phyloP scores from a whole-genome alignment of 495 filamentous ascomycete species.

The Tuber borchii region DNA sequence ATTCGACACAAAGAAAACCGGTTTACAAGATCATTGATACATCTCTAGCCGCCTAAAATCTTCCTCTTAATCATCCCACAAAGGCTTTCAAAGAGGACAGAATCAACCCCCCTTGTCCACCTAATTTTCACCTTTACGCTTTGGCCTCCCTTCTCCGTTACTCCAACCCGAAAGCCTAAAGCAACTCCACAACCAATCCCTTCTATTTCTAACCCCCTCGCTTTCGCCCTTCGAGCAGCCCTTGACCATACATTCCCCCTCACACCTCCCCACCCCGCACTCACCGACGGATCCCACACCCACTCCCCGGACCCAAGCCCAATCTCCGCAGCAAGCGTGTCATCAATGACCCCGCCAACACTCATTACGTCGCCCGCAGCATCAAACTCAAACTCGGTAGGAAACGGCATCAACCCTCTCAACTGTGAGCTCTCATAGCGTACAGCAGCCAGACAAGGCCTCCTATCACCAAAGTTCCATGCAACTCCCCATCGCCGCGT shows the following conservation, averaged over 20 bases:
- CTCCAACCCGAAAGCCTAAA: conserved; percentile 47
- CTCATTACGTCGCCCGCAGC: conserved; percentile 41
- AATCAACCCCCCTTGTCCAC: conserved; percentile 72
- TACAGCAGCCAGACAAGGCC: conserved; percentile 57
- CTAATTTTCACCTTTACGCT: conserved; percentile 45
- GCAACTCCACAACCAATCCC: conserved; percentile 42
- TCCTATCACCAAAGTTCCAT: conserved; percentile 70
- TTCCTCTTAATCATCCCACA: conserved; percentile 63
- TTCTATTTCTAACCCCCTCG: conserved; percentile 31
- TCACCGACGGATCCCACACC: conserved; percentile 50
- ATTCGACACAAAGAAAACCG: not conserved
- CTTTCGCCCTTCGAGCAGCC: conserved; percentile 55
- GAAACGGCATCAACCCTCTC: conserved; percentile 55
- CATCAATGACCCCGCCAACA: conserved; percentile 43
- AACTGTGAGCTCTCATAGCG: conserved; percentile 52
- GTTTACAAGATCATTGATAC: not conserved
- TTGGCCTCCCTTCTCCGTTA: conserved; percentile 16
- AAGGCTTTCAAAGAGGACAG: conserved; percentile 79
- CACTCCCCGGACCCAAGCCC: conserved; percentile 48
- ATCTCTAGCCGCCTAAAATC: conserved; percentile 1
- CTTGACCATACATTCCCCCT: conserved; percentile 66
- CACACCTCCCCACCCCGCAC: conserved; percentile 41
- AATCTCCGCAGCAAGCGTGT: conserved; percentile 45
- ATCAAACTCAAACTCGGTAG: conserved; percentile 52
- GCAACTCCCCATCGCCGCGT: conserved; percentile 82